A percentile compares a stretch with the other conserved stretches of the same genome.
phyloP scores from a whole-genome alignment of 2,329 filamentous ascomycete genomes.

The Lecanicillium sp. region DNA sequence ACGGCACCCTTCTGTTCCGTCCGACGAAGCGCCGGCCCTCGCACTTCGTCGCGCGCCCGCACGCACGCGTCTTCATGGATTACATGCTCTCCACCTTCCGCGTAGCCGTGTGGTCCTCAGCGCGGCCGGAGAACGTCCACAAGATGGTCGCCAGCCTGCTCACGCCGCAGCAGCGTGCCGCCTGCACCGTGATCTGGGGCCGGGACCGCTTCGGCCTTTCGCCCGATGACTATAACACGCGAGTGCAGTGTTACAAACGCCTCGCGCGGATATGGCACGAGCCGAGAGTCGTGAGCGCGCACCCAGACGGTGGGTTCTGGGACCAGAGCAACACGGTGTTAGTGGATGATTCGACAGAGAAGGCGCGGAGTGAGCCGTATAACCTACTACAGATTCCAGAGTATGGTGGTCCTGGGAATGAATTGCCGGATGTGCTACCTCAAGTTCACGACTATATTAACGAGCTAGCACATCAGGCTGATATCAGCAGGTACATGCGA shows the following conservation, averaged over 20 bases:
- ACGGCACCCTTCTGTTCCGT: constrained; percentile 80
- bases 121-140: constrained; percentile 64
- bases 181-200: constrained; percentile 68
- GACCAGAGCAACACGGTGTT: constrained; percentile 82
- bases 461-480: constrained; percentile 42
- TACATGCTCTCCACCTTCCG: constrained; percentile 70
- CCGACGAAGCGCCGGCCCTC: constrained; percentile 43
- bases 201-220: constrained; percentile 70
- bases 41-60: constrained; percentile 60
- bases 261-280: constrained; percentile 66
- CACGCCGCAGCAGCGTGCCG: constrained; percentile 40
- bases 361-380: constrained; percentile 74
- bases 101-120: constrained; percentile 90
- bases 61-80: constrained; percentile 61
- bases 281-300: constrained; percentile 34
- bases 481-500: constrained; percentile 59
- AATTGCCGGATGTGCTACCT: constrained; percentile 42
- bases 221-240: constrained; percentile 54
- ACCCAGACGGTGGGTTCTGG: constrained; percentile 53
- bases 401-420: constrained; percentile 48
- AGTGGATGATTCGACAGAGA: constrained; percentile 77
- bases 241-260: constrained; percentile 87
- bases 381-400: constrained; percentile 80
- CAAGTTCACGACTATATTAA: constrained; percentile 59
- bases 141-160: constrained; percentile 63